Evolutionary conservation across 257 asterid genomes (phyloP).

Genomic region (Echium plantagineum): DNA sequence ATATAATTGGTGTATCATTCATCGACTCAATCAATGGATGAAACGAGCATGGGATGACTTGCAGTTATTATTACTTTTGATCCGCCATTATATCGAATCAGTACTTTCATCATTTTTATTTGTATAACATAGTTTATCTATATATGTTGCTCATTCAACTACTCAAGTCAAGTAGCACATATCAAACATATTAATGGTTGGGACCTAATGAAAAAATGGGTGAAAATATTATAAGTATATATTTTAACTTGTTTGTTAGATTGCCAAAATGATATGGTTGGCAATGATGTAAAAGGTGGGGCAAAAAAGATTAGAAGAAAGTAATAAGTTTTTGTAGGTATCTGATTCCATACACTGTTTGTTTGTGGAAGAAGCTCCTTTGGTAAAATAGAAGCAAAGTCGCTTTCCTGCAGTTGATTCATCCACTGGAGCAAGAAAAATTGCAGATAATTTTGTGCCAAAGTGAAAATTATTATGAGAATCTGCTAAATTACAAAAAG

Average conservation of each 20-base stretch:
- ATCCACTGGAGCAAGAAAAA: slow-evolving; percentile 1
- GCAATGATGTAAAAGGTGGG: slow-evolving; percentile 1
- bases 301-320: slow-evolving; percentile 1
- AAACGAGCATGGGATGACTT: too few relatives aligned
- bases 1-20: too few relatives aligned
- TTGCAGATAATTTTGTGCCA: background rate
- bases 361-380: background rate
- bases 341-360: background rate
- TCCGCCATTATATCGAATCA: too few relatives aligned
- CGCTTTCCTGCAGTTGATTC: background rate
- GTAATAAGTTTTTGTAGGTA: background rate
- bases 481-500: background rate
- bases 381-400: slow-evolving; percentile 1
- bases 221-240: background rate
- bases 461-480: background rate
- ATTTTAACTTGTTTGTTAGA: background rate
- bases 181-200: too few relatives aligned
- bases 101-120: too few relatives aligned
- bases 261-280: slow-evolving; percentile 3
- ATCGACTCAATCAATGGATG: too few relatives aligned
- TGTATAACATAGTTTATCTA: too few relatives aligned
- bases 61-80: too few relatives aligned
- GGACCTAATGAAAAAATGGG: background rate
- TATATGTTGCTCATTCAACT: too few relatives aligned
- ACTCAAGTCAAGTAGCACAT: too few relatives aligned